Percentiles rank a stretch among this genome's conserved stretches.
Conservation (phyloP, 1,284 basidiomycete species). For the Chondrostereum purpureum region DNA sequence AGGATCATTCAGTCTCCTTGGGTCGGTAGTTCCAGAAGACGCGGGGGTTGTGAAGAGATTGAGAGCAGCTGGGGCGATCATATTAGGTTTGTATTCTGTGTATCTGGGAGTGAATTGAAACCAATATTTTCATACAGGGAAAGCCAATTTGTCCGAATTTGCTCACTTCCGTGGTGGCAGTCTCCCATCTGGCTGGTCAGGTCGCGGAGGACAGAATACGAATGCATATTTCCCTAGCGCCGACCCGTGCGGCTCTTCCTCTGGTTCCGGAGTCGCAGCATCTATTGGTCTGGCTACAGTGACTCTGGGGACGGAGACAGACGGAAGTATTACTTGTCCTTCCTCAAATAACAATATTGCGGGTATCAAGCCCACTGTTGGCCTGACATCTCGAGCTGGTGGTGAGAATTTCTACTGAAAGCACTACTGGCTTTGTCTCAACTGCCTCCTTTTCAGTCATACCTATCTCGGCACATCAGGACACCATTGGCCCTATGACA, state of each 20-base stretch:
- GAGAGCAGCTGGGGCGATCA: slow-evolving; percentile 60
- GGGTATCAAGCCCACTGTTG: slow-evolving; percentile 58
- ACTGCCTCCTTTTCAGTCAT: slow-evolving; percentile 32
- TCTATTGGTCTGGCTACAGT: slow-evolving; percentile 58
- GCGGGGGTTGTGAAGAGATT: slow-evolving; percentile 55
- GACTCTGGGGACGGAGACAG: slow-evolving; percentile 60
- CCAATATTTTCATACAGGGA: slow-evolving; percentile 28
- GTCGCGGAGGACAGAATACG: slow-evolving; percentile 56
- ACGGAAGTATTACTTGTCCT: slow-evolving; percentile 56
- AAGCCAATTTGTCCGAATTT: slow-evolving; percentile 60
- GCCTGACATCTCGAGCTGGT: slow-evolving; percentile 56
- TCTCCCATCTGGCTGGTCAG: slow-evolving; percentile 57
- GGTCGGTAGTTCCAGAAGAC: slow-evolving; percentile 55
- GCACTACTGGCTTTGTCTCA: background rate
- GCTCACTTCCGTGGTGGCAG: slow-evolving; percentile 48
- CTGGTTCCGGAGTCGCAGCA: slow-evolving; percentile 55
- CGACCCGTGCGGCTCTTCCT: slow-evolving; percentile 60
- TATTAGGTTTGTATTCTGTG: slow-evolving; percentile 36
- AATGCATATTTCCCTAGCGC: slow-evolving; percentile 55
- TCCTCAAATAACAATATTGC: slow-evolving; percentile 46
- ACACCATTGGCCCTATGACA: slow-evolving; percentile 57
- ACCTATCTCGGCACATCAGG: slow-evolving; percentile 57
- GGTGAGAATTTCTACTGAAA: slow-evolving; percentile 29
- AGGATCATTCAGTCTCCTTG: slow-evolving; percentile 52
- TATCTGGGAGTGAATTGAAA: background rate